These are phyloP conservation scores for Lumnitzera racemosa DNA, from an alignment of 345 rosid species.

Conservation along the genomic window DNA sequence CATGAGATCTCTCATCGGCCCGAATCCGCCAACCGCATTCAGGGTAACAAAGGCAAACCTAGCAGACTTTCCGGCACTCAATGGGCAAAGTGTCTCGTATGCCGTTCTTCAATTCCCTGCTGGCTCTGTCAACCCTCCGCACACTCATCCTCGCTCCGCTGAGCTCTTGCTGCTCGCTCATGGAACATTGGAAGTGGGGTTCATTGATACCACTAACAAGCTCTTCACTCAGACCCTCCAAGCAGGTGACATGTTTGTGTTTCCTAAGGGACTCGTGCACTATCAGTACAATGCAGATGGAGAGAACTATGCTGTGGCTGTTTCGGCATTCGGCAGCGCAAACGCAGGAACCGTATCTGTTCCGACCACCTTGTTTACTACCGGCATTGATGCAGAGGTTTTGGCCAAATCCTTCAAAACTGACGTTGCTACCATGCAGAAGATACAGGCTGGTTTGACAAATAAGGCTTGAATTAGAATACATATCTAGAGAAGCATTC, in stretches of 20 bases:
- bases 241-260: slow-evolving; percentile 5
- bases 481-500: too few species aligned
- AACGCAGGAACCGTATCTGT: slow-evolving; percentile 7
- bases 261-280: slow-evolving; percentile 13
- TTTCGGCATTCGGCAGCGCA: slow-evolving; percentile 19
- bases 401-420: slow-evolving; percentile 9
- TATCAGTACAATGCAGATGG: slow-evolving; percentile 3
- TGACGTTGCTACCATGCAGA: slow-evolving; percentile 8
- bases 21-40: slow-evolving; percentile 5
- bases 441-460: slow-evolving; percentile 2
- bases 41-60: slow-evolving; percentile 4
- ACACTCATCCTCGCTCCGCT: slow-evolving; percentile 11
- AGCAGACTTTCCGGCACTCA: slow-evolving; percentile 16
- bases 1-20: background rate
- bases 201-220: slow-evolving; percentile 1
- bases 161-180: slow-evolving; percentile 13
- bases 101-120: slow-evolving; percentile 12
- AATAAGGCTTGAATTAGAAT: background rate
- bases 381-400: background rate
- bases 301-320: background rate
- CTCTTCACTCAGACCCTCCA: slow-evolving; percentile 6
- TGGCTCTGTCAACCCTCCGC: slow-evolving; percentile 7
- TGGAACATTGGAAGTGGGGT: slow-evolving; percentile 5
- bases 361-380: slow-evolving; percentile 3
- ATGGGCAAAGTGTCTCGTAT: slow-evolving; percentile 14